phyloP scores from a whole-genome alignment of 2,329 filamentous ascomycete genomes.

The Phaeosphaeriaceae sp. region DNA sequence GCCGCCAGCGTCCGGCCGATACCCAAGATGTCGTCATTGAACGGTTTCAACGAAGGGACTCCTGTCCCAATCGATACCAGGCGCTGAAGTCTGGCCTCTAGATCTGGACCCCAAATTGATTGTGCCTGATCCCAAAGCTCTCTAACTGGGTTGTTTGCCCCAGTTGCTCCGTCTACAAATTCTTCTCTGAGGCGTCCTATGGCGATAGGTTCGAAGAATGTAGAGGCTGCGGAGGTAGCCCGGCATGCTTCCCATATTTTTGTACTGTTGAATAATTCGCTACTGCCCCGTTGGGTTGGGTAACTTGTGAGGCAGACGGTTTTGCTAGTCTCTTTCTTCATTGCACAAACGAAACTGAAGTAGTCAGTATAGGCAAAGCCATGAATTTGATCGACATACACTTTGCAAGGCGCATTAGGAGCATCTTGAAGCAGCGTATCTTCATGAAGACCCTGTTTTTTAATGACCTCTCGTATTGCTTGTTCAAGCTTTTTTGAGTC shows the following conservation, averaged over 20 bases:
- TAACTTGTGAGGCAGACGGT: conserved; percentile 44
- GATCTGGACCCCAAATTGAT: no score
- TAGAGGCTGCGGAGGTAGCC: background rate
- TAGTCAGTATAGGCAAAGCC: background rate
- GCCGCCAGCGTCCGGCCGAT: no score
- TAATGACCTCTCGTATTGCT: conserved; percentile 17
- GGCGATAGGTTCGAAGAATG: no score
- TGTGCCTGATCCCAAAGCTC: no score
- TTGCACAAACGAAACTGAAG: conserved; percentile 26
- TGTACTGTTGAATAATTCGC: conserved; percentile 19
- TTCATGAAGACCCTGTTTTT: conserved; percentile 13
- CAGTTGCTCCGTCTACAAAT: no score
- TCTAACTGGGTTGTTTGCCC: no score
- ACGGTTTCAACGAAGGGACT: no score
- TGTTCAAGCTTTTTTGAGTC: conserved; percentile 20
- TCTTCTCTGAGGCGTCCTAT: no score
- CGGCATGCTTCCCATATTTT: conserved; percentile 20
- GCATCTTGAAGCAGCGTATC: conserved; percentile 12
- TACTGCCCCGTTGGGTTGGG: conserved; percentile 22
- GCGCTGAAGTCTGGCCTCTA: no score
- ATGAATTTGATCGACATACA: conserved; percentile 1
- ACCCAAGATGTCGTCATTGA: no score
- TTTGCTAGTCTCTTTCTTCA: conserved; percentile 36
- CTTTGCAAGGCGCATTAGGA: conserved; percentile 5
- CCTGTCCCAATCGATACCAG: no score